Base-by-base conservation (phyloP, 2,329 filamentous ascomycete species). In the Stagonosporopsis cucurbitacearum region DNA sequence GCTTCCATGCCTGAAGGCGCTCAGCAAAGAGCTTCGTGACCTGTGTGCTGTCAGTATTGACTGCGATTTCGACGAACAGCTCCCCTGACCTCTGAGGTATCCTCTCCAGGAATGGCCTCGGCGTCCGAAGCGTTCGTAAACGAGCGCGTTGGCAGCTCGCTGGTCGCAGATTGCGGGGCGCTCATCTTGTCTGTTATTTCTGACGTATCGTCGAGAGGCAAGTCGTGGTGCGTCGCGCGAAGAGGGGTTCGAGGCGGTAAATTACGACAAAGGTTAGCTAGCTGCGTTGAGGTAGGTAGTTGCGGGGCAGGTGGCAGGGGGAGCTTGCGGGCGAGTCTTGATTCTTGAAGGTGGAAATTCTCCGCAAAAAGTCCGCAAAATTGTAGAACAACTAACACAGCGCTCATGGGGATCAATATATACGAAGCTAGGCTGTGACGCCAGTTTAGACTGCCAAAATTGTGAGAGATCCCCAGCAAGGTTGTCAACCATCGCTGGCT, bases 1-100 rank as follows among this genome's bases (percentile, higher is more conserved):
- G 94, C 76, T 97, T 98, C 92, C 92, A 99, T 42, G 95, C 95
- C 69, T 91, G 89, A 58, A 99, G 83, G 63, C 95, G 87, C 80
- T 98, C 92, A 51, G 88, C 83, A 62, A 99, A 88, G 45, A 98
- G 84, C 72, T 77, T 81, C 40, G 79, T 81, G 36, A 77, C 66
- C 53, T 56, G 15, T 51, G 11, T 1, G 0, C n/a, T 7, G 4
- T 65, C 32, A 63, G 50, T 2, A 17, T 1, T 9, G 20, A 28
- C 11, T 17, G n/a, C 4, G 13, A 8, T 2, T 28, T 30, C 8
- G 2, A 1, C n/a, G n/a, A 7, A 3, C 7, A 17, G 17, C 13
- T 37, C 36, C 39, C 36, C 53, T 41, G 36, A 56, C 53, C 70
- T 81, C 79, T 60, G 76, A 79, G 50, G 77, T 80, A 58, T 82